Evolutionary conservation across 495 filamentous ascomycete species (phyloP).

Genomic region (Lasiosphaeris hirsuta): DNA sequence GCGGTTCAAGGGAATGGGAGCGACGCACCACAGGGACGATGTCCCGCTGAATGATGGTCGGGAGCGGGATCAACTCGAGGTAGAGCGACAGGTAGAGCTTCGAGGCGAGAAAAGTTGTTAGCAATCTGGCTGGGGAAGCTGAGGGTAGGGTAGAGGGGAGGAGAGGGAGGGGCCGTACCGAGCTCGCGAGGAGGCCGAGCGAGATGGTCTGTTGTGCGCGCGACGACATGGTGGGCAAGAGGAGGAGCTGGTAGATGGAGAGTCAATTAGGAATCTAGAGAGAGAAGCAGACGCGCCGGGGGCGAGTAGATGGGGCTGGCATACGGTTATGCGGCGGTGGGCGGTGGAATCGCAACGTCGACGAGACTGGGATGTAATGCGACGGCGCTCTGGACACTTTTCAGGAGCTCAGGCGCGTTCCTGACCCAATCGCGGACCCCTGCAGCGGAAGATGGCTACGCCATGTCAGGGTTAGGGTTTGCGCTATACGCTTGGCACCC

Average conservation of each 20-base stretch:
- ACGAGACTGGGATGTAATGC: slow-evolving; percentile 1
- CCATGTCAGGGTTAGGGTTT: neutral
- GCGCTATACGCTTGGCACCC: neutral
- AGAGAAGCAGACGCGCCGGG: neutral
- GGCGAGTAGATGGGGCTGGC: too few species aligned
- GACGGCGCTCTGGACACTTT: slow-evolving; percentile 10
- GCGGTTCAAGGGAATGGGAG: slow-evolving; percentile 4
- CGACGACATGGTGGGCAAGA: slow-evolving; percentile 59
- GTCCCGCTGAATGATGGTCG: slow-evolving; percentile 64
- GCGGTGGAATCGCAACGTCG: neutral
- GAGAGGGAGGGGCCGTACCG: slow-evolving; percentile 50
- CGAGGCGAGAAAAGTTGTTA: neutral
- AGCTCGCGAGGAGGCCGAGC: slow-evolving; percentile 77
- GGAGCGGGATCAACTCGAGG: slow-evolving; percentile 80
- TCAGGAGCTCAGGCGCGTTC: slow-evolving; percentile 8
- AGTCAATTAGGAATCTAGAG: neutral
- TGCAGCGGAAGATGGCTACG: neutral
- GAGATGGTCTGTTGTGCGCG: slow-evolving; percentile 92
- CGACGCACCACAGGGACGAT: slow-evolving; percentile 66
- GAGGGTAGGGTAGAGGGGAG: neutral
- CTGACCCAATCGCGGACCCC: neutral
- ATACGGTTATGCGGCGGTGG: neutral
- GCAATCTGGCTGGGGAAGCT: too few species aligned
- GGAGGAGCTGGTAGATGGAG: neutral
- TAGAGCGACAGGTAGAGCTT: slow-evolving; percentile 87